Conservation (phyloP, 805 yeast species). For the Cyberlindnera nakhonratchasimensis region DNA sequence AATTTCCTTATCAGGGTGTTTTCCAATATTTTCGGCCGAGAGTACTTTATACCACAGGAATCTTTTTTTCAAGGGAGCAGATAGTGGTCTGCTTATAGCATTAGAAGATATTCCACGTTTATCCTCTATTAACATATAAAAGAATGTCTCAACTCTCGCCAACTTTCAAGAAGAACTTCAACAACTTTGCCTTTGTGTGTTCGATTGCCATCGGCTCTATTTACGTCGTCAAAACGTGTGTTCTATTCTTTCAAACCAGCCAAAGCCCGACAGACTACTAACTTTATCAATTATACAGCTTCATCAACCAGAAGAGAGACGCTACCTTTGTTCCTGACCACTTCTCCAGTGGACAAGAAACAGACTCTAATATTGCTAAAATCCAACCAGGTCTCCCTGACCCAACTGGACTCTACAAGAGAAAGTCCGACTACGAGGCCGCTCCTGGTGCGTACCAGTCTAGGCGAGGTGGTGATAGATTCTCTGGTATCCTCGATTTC, state of each 20-base stretch:
- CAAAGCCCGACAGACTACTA: neutral
- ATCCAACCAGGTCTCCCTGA: constrained; percentile 56
- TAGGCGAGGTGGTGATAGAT: constrained; percentile 55
- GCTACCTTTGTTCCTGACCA: constrained; percentile 34
- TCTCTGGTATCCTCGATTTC: constrained; percentile 27
- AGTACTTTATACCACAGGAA: no score
- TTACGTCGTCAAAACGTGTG: constrained; percentile 29
- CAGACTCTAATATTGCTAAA: constrained; percentile 30
- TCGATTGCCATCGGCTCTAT: constrained; percentile 29
- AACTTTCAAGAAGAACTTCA: constrained; percentile 20
- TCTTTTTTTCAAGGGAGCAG: no score
- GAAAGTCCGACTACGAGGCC: constrained; percentile 68
- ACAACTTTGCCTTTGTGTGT: constrained; percentile 24
- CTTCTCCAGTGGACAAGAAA: constrained; percentile 12
- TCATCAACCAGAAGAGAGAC: constrained; percentile 35
- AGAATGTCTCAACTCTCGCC: constrained; percentile 17
- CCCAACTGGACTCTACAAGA: constrained; percentile 32
- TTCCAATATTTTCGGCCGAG: no score
- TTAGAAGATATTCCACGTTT: no score
- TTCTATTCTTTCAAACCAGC: neutral
- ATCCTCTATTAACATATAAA: no score
- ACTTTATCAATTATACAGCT: constrained; percentile 14
- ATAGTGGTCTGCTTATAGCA: no score
- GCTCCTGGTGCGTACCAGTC: constrained; percentile 56
- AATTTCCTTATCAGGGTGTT: no score